phyloP scores from a whole-genome alignment of 2,329 filamentous ascomycete species.

The Hyphodiscus sp. region DNA sequence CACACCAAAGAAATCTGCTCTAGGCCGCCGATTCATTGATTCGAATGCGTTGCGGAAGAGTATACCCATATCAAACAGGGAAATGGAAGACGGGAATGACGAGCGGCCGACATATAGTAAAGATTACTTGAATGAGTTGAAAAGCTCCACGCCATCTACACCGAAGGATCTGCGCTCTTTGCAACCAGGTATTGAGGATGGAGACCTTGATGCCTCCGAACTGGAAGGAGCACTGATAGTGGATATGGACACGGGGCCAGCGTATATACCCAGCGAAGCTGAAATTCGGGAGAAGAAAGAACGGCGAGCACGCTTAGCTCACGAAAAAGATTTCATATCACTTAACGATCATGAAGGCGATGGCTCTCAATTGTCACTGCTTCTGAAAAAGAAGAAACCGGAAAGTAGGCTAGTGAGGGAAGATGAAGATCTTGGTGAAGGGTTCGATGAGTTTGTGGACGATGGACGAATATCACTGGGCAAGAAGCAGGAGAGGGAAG shows the following conservation, averaged over 20 bases:
- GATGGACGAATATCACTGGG: constrained; percentile 76
- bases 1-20: constrained; percentile 54
- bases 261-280: constrained; percentile 67
- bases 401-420: constrained; percentile 73
- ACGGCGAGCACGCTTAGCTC: constrained; percentile 72
- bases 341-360: constrained; percentile 53
- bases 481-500: constrained; percentile 70
- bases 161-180: constrained; percentile 55
- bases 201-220: constrained; percentile 52
- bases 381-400: constrained; percentile 53
- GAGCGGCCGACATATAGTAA: constrained; percentile 76
- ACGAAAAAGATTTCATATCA: constrained; percentile 63
- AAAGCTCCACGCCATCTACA: constrained; percentile 77
- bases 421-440: constrained; percentile 89
- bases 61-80: constrained; percentile 26
- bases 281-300: constrained; percentile 91
- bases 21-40: constrained; percentile 59
- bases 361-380: constrained; percentile 30
- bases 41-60: constrained; percentile 58
- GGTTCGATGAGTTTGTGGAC: constrained; percentile 86
- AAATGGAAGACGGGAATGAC: constrained; percentile 48
- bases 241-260: constrained; percentile 32
- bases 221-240: constrained; percentile 61
- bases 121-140: constrained; percentile 79
- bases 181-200: constrained; percentile 39